phyloP scores from a whole-genome alignment of 257 asterid species.

The Plantago elongata region DNA sequence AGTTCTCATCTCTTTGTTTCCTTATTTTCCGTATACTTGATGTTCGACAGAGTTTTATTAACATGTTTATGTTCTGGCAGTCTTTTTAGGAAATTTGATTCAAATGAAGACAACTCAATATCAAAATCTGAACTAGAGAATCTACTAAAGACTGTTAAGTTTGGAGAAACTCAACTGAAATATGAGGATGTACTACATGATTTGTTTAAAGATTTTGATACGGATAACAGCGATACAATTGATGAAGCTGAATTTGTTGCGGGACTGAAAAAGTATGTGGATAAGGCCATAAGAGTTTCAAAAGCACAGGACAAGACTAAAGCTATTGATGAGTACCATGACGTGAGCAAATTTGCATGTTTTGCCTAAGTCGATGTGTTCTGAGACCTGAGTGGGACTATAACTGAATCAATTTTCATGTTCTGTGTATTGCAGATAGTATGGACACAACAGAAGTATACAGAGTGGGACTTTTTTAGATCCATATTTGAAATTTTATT shows the following conservation, averaged over 20 bases:
- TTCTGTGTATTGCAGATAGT: background rate
- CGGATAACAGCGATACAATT: constrained; percentile 21
- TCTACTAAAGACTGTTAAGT: constrained; percentile 31
- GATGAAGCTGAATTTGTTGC: constrained; percentile 37
- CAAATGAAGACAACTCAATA: constrained; percentile 22
- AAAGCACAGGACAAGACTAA: constrained; percentile 20
- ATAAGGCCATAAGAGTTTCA: constrained; percentile 32
- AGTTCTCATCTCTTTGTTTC: background rate
- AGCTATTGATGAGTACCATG: constrained; percentile 27
- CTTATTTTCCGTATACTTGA: background rate
- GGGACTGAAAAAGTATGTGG: constrained; percentile 35
- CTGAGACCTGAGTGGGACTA: background rate
- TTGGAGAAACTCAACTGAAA: constrained; percentile 30
- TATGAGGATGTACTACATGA: constrained; percentile 27
- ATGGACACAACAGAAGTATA: constrained; percentile 2
- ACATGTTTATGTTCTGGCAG: constrained; percentile 24
- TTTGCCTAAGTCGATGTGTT: no score
- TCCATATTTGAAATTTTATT: background rate
- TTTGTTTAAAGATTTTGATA: constrained; percentile 39
- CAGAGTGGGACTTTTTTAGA: background rate
- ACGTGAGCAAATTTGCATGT: constrained; percentile 16
- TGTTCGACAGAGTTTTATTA: background rate
- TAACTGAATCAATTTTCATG: background rate
- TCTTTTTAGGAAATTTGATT: constrained; percentile 36
- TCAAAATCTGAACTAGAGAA: constrained; percentile 35